Base-by-base conservation (phyloP, 2,329 filamentous ascomycete species). In the Colletotrichum filicis region DNA sequence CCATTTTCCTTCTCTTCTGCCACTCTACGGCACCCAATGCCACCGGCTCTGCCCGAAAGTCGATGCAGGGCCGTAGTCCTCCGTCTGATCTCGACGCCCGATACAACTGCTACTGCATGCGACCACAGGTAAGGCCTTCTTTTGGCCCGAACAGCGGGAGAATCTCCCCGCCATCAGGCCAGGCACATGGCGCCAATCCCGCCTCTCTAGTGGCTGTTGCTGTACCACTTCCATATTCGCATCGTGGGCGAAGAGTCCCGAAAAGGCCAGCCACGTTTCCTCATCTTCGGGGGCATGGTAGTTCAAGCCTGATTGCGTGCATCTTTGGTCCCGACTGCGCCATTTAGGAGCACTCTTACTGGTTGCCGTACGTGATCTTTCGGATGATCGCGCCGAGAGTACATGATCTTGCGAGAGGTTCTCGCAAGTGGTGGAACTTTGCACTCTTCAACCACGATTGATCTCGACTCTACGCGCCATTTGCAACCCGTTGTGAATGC, bases 181-280 rank as follows among this genome's bases (percentile, higher is more conserved):
- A 56, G 9, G 66, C 70, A 73, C 70, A 70, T 70, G 70, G 70
- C 70, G 70, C 60, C 37, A 65, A 65, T 70, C 66, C 60, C 60
- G 70, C 70, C 30, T 65, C 70, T 28, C 61, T 60, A 73, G 60
- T 73, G 70, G 66, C 56, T 66, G 60, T 30, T 11, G n/a, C 32
- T 35, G 32, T 35, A 35, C 4, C 32, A 35, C 32, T 35, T 35
- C 11, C 9, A 35, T 35, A 35, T 11, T 19, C 22, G 12, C 37
- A 32, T 63, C 19, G 12, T 16, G 8, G 1, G 14, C 46, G 37
- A 19, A 19, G 7, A 26, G 59, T 22, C 42, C 42, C 19, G 42
- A 22, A 49, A 49, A 49, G 42, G 19, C 3, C 42, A 49, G 11
- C 53, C n/a, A 26, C 53, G 53, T 56, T 56, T 22, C 16, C 8